These are phyloP conservation scores for Microglena sp. DNA, from an alignment of 139 green algal genomes.

Conservation along the genomic window DNA sequence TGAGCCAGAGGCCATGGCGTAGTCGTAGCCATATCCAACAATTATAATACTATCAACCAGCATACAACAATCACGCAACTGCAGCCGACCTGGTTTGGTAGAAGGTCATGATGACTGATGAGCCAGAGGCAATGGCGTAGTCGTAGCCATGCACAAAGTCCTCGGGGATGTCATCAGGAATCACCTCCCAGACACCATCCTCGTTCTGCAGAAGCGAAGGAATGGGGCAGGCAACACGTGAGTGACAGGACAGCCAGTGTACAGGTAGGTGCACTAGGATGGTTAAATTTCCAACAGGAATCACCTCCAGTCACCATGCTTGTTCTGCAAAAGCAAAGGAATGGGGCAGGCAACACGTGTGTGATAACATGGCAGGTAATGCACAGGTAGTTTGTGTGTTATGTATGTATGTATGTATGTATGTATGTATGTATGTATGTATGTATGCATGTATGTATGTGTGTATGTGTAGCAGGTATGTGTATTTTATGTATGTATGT, in stretches of 20 bases:
- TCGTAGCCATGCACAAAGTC: conserved; percentile 44
- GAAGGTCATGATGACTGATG: conserved; percentile 16
- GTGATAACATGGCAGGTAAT: no score
- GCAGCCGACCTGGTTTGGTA: no score
- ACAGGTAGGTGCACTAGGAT: not conserved
- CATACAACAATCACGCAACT: conserved; percentile 20
- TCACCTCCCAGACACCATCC: conserved; percentile 21
- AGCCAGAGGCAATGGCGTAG: conserved; percentile 40
- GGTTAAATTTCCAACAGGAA: no score
- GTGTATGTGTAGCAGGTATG: no score
- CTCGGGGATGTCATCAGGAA: conserved; percentile 22
- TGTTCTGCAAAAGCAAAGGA: no score
- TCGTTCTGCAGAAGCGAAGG: not conserved
- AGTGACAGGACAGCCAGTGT: not conserved
- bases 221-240: conserved; percentile 2
- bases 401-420: no score
- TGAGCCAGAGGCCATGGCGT: conserved; percentile 36
- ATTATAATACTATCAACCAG: conserved; percentile 21
- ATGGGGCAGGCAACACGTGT: no score
- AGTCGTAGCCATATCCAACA: conserved; percentile 70
- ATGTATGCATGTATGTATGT: no score
- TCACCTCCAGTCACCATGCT: no score
- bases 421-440: no score
- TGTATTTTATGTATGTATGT: no score
- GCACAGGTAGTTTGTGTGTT: no score